Base-by-base conservation (phyloP, 108 stramenopile species). In the Craspedostauros australis region DNA sequence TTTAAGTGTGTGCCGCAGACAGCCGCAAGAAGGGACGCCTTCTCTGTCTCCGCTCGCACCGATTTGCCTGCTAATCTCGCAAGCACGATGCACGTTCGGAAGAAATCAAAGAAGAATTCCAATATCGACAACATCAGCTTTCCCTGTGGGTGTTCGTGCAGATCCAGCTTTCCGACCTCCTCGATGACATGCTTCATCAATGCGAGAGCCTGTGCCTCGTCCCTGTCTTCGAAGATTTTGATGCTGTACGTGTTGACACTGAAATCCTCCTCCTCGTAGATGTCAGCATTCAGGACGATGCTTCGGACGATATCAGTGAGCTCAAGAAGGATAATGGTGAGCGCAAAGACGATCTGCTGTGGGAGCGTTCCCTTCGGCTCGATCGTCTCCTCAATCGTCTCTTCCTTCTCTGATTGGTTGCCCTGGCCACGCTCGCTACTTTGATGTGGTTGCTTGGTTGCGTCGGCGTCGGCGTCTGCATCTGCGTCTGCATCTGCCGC, bases 261-360 rank as follows among this genome's bases (percentile, higher is more conserved):
- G 58, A 94, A 96, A 68, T 96, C 93, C 63, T 96, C 95, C 57
- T 96, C 95, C 45, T 96, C 93, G 56, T 88, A 94, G 54, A 96
- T 92, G 64, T 96, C 93, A 9, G 90, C 95, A 58, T 79, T 73
- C 9, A 88, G 46, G 3, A 91, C 76, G n/a, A 78, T 77, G 15
- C 40, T 60, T 32, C 81, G 72, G 4, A 86, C 60, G 18, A 82
- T 22, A 32, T 91, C 83, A 3, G 82, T 73, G 11, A 91, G 60
- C 26, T 90, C 62, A 21, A 93, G 47, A 15, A 76, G 28, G n/a
- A 62, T 69, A 16, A 77, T 48, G n/a, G 72, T 62, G 16, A 70
- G 68, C 27, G 81, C 80, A 62, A 64, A 87, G 2, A 91, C 78
- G 9, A 62, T 44, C 43, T 69, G 62, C 62, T 82, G 80, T 8